Evolutionary conservation across 2,329 filamentous ascomycete species (phyloP).

Genomic region (Penicillium sp.): DNA sequence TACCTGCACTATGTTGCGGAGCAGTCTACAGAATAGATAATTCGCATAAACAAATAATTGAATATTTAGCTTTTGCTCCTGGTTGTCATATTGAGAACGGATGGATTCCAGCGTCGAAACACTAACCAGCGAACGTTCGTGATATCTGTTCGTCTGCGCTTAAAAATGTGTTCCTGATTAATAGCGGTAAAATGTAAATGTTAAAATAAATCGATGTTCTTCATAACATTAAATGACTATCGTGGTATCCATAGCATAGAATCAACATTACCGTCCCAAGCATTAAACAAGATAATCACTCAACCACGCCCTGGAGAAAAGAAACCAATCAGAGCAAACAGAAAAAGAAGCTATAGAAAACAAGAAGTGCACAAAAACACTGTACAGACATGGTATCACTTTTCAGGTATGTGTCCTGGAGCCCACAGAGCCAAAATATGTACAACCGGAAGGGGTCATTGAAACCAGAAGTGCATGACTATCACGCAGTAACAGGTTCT

Average conservation of each 20-base stretch:
- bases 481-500: not conserved
- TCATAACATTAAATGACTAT: constrained; percentile 9
- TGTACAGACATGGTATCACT: constrained; percentile 6
- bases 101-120: not conserved
- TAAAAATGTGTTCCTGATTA: no score
- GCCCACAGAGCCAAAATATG: constrained; percentile 10
- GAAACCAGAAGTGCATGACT: not conserved
- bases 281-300: constrained; percentile 20
- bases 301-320: constrained; percentile 7
- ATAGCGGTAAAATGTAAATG: not conserved
- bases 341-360: constrained; percentile 1
- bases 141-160: no score
- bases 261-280: constrained; percentile 25
- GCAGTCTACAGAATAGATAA: constrained; percentile 61
- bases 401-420: constrained; percentile 12
- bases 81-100: not conserved
- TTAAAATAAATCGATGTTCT: not conserved
- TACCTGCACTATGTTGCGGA: constrained; percentile 96
- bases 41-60: constrained; percentile 3
- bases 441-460: constrained; percentile 10
- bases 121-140: no score
- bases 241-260: constrained; percentile 32
- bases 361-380: not conserved
- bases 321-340: constrained; percentile 11
- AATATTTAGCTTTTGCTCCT: constrained; percentile 6